phyloP scores from a whole-genome alignment of 2,329 filamentous ascomycete genomes.

The Kalmusia sp. region DNA sequence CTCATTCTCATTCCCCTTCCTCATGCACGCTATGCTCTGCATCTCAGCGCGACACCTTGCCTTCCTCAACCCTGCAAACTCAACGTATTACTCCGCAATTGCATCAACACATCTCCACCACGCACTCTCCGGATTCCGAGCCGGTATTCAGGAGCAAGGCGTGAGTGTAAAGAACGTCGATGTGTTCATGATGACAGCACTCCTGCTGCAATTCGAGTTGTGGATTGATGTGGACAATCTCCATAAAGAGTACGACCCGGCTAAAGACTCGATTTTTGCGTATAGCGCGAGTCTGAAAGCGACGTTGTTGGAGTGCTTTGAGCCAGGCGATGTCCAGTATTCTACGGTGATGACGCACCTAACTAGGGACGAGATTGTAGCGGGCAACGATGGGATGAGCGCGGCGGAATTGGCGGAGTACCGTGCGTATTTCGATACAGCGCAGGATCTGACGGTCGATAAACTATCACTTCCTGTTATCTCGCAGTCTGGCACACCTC shows the following conservation, averaged over 20 bases:
- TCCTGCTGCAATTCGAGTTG: not conserved
- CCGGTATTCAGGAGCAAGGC: too few species aligned
- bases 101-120: not conserved
- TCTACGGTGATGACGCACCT: not conserved
- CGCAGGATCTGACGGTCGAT: too few species aligned
- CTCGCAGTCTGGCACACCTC: too few species aligned
- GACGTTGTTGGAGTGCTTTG: not conserved
- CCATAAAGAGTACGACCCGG: not conserved
- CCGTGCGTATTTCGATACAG: too few species aligned
- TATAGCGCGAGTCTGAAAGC: not conserved
- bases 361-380: not conserved
- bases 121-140: not conserved
- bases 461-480: too few species aligned
- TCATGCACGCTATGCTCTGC: not conserved
- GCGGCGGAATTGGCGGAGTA: not conserved
- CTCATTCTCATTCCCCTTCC: not conserved
- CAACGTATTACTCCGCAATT: not conserved
- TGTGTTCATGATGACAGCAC: not conserved
- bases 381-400: not conserved
- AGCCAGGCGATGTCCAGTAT: not conserved
- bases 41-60: conserved; percentile 1
- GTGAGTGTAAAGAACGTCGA: not conserved
- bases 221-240: not conserved
- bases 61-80: not conserved
- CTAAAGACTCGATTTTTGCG: not conserved